Conservation (phyloP, 148 eudicot genomes). For the Arctostaphylos glauca region DNA sequence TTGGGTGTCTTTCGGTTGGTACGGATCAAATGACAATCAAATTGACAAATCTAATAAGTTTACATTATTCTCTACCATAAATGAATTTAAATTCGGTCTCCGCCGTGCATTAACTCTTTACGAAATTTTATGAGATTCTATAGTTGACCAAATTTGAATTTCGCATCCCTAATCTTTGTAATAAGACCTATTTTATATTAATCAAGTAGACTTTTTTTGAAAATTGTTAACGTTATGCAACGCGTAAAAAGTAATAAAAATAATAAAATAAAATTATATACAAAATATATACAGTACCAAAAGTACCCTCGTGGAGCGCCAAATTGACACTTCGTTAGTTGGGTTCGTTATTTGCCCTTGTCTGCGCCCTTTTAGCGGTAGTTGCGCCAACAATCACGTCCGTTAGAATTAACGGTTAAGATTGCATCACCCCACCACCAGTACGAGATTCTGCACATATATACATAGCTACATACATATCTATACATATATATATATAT, state of each 20-base stretch:
- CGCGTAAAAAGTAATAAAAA: background rate
- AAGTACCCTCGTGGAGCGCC: background rate
- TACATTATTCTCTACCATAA: too few relatives aligned
- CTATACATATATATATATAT: background rate
- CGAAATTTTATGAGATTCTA: background rate
- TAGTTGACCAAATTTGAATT: background rate
- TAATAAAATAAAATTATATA: background rate
- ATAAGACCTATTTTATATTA: background rate
- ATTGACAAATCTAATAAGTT: too few relatives aligned
- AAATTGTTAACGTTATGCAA: conserved; percentile 2
- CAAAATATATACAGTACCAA: background rate
- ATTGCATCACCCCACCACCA: conserved; percentile 1
- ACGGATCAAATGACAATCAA: too few relatives aligned
- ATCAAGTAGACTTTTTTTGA: background rate
- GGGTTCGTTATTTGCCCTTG: conserved; percentile 17
- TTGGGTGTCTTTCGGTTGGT: too few relatives aligned
- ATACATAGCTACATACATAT: background rate
- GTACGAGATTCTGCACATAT: background rate
- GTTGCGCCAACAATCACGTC: conserved; percentile 19
- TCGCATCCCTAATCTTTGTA: background rate
- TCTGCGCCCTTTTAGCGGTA: conserved; percentile 1
- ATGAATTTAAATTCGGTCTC: background rate
- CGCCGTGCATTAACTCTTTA: background rate
- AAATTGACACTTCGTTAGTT: conserved; percentile 14
- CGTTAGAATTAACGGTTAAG: background rate